Evolutionary conservation across 306 rosid species (phyloP), one percentile per base, ranked within the genome.

Genomic region (Begonia peltatifolia): DNA sequence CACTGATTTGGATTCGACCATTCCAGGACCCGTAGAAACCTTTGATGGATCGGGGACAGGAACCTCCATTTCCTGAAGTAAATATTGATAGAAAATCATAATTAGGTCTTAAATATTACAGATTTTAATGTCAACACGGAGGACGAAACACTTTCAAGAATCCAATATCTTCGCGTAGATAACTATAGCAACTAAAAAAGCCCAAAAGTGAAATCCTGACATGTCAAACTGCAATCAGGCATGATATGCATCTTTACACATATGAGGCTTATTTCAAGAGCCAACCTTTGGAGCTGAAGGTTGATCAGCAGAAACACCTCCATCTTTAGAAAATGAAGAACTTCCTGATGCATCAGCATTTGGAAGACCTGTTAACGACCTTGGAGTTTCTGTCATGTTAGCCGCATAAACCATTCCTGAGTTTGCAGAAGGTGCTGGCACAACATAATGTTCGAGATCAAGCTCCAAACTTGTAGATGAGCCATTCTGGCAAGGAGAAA

Each of bases 371-470:
- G 60, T 52, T 53, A 80, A 67, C 46, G 94, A 90, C 74, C 86
- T 79, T 51, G 99, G 99, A 67, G 82, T 86, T 83, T 90, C 99
- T 18, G 99, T 66, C 82, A 74, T 57, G 79, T 86, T 83, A 65
- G 99, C 99, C 69, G 92, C 95, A 70, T 90, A 90, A 55, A 71
- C 65, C 22, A 35, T 68, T 65, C 80, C 77, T 50, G 92, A 68
- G 74, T 68, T 76, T 64, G 87, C 81, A 67, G 82, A 95, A 30
- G 38, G 38, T 72, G 99, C 90, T 63, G 99, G 95, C 49, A 90
- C 84, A 71, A 90, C 88, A 70, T 90, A 90, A 57, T 81, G 90
- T 68, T 90, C 99, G 46, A 90, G 84, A 74, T 90, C 99, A 58
- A 80, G 99, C 63, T 90, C 99, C 88, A 90, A 81, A 62, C 80